phyloP scores from a whole-genome alignment of 768 basidiomycete species.

The Rhizopogon sp. region DNA sequence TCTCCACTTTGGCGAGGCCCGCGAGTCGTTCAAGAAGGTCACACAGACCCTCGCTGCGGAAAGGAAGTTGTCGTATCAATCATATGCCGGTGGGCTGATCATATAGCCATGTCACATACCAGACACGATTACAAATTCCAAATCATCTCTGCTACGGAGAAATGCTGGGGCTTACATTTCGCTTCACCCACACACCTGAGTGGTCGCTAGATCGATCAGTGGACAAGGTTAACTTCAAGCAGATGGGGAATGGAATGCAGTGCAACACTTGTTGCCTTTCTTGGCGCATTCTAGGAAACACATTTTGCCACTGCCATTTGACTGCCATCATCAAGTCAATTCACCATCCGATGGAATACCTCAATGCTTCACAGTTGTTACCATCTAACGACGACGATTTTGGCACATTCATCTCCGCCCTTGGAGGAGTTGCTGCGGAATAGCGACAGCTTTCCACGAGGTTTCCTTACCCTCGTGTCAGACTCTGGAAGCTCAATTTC shows the following conservation, averaged over 20 bases:
- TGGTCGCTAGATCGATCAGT: slow-evolving; percentile 15
- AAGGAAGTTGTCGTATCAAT: no score
- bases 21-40: no score
- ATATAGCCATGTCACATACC: background rate
- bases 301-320: background rate
- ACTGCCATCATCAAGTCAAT: background rate
- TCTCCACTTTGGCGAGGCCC: no score
- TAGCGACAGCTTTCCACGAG: background rate
- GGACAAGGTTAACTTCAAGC: slow-evolving; percentile 28
- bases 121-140: background rate
- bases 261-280: slow-evolving; percentile 1
- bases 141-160: background rate
- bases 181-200: slow-evolving; percentile 1
- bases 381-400: background rate
- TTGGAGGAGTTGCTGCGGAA: background rate
- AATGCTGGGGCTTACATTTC: background rate
- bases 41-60: no score
- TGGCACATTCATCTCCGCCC: background rate
- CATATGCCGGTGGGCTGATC: no score
- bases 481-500: background rate
- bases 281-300: background rate
- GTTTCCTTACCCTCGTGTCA: background rate
- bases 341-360: background rate
- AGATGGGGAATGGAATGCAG: slow-evolving; percentile 16
- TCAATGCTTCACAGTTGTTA: background rate